Base-by-base conservation (phyloP, 208 protist species). In the Trichomonas gallinae region DNA sequence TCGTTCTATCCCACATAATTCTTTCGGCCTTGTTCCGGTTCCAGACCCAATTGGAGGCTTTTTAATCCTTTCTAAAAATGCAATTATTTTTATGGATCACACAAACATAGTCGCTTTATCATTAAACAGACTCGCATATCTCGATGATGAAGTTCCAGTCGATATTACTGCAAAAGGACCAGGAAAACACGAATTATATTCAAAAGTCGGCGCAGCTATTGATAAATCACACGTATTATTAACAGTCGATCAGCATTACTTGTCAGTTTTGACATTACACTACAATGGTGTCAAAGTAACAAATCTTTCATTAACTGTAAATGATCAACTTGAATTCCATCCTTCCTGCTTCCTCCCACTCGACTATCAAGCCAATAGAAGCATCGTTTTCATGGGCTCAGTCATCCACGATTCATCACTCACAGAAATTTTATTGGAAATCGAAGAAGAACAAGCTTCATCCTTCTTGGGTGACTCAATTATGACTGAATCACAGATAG, bases 101-200 rank as follows among this genome's bases (percentile, higher is more conserved):
- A 93, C 87, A 38, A 48, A 42, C 42, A 44, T 42, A 0, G 11
- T 93, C 38, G 87, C 87, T 48, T 51, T 38, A 48, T 38, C 40
- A 34, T 51, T 93, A 93, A 93, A 93, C 34, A 13, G 1, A 58
- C 31, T 93, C 13, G 87, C 87, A 51, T n/a, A 38, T 6, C 3
- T 93, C 34, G 87, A 93, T 93, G 87, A 93, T 51, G 87, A 93
- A 93, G 42, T 42, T 51, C 87, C 87, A 51, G 42, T 58, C 44
- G 87, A 93, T n/a, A 34, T 93, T n/a, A 48, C n/a, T 17, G 87
- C 42, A 21, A 42, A 93, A 21, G 11, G n/a, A 38, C 10, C 17
- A 21, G 44, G 17, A 17, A 23, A 11, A 21, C 44, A 51, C 44
- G 87, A 93, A 93, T 48, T 93, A 44, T 93, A 44, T 51, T 93